Base-by-base conservation (phyloP, 2,329 filamentous ascomycete genomes). In the Thyridium curvatum region DNA sequence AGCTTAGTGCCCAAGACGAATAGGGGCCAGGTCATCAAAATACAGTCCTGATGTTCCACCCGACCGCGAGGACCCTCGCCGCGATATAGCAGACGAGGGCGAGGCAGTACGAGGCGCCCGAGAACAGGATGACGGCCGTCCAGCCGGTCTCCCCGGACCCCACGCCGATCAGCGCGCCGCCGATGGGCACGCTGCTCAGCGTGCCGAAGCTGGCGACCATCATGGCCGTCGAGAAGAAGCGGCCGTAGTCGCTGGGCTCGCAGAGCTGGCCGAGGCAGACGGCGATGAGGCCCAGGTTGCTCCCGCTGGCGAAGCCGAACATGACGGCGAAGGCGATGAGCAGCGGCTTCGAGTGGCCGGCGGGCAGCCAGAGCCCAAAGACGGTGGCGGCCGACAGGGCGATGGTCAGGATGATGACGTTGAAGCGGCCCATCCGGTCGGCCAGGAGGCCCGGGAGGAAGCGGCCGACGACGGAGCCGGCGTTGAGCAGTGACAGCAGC, bases 191-290 rank as follows among this genome's bases (percentile, higher is more conserved):
- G 37, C 68, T 71, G 39, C 60, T 68, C 4, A 72, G 54, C 1
- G 69, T 82, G 44, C 84, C 85, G 49, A 91, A 83, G 45, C 79
- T 84, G 15, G 86, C 86, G 31, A 90, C 68, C 39, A 84, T 88
- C 56, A 88, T 88, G 40, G 82, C 82, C 0, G 84, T 88, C 2
- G 84, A 82, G 52, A 84, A 86, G 53, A 84, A 86, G 14, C 83
- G 68, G 1, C 55, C 56, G 18, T 53, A 94, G 38, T 88, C 71
- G 41, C 83, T 72, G 3, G 84, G 82, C 31, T 81, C 77, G 56
- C 87, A 94, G 12, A 93, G 69, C 64, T 93, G 86, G 2, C 86
- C 85, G 1, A 94, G 72, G 47, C 86, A 93, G 0, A 94, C 86
- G 0, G 88, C 87, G 0, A 84, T 83, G 18, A 94, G 58, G 0